phyloP scores from a whole-genome alignment of 192 early-diverging fungal species.

The Backusella liffmaniae region DNA sequence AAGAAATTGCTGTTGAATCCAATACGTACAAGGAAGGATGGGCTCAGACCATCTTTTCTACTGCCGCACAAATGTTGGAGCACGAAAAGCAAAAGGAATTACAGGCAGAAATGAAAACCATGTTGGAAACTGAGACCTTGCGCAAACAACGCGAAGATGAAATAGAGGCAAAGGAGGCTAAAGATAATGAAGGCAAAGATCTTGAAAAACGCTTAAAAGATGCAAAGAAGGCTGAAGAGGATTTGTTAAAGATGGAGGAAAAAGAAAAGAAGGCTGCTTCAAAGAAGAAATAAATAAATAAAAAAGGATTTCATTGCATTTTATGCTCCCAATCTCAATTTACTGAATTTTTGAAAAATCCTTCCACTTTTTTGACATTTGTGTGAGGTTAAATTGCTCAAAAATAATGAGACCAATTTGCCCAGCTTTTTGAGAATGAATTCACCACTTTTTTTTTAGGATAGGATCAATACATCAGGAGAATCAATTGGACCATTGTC shows the following conservation, averaged over 20 bases:
- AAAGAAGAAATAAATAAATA: slow-evolving; percentile 24
- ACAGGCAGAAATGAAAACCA: slow-evolving; percentile 36
- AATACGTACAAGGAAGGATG: slow-evolving; percentile 76
- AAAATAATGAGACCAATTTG: no score
- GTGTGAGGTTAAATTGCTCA: no score
- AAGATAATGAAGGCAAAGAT: slow-evolving; percentile 40
- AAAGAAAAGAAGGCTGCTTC: slow-evolving; percentile 36
- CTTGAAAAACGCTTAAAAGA: slow-evolving; percentile 3
- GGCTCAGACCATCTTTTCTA: slow-evolving; percentile 82
- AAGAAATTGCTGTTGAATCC: slow-evolving; percentile 81
- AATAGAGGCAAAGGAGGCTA: slow-evolving; percentile 41
- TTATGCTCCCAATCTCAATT: no score
- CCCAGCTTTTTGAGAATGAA: no score
- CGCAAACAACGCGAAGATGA: slow-evolving; percentile 45
- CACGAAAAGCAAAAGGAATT: slow-evolving; percentile 54
- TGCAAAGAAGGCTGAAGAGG: slow-evolving; percentile 40
- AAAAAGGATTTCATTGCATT: no score
- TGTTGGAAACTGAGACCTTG: slow-evolving; percentile 6
- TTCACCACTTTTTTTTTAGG: no score
- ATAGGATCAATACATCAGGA: no score
- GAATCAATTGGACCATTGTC: no score
- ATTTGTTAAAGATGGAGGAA: slow-evolving; percentile 41
- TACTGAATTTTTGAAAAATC: no score
- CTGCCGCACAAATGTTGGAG: slow-evolving; percentile 76
- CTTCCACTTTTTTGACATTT: no score